Base-by-base conservation (phyloP, 345 rosid species). In the Bruguiera gymnorhiza region DNA sequence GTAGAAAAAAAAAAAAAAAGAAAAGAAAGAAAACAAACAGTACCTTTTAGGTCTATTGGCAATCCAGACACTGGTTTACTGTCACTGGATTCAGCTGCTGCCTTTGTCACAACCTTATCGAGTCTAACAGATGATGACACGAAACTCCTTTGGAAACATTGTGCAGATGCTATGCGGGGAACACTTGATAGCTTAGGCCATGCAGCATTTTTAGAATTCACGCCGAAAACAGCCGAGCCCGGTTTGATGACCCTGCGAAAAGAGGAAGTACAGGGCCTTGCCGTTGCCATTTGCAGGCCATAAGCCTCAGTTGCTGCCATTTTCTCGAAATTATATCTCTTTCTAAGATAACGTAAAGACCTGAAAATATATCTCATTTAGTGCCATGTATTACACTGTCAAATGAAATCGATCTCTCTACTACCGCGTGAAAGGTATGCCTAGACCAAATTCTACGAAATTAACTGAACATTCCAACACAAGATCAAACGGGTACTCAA, bases 31-130 rank as follows among this genome's bases (percentile, higher is more conserved):
- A 31, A 76, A 24, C 31, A 43, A 43, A 43, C 18, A 24, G 11
- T 64, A 91, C 96, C 98, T 91, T 68, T 86, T 83, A 93, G 82
- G 84, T 91, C 92, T 76, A 93, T 86, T 1, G 94, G 83, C 85
- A 94, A 85, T 51, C 97, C 91, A 26, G 91, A 70, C 8, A 75
- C 69, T 58, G 83, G 80, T 72, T 77, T 87, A 53, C 66, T 82
- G 32, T 91, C 85, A 68, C 71, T 81, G 63, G 86, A 80, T 68
- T 76, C 87, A 65, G 90, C 63, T 88, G 80, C 80, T 5, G 98
- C 96, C 85, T 68, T 86, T 62, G 89, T 85, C 15, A 79, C 72
- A 75, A 75, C 63, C 62, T 75, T 86, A 64, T 74, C 70, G 59
- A 62, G 52, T 75, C 78, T 89, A 61, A 61, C 71, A 3, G 77